Base-by-base conservation (phyloP, 208 protist species). In the Trypanosoma theileri region DNA sequence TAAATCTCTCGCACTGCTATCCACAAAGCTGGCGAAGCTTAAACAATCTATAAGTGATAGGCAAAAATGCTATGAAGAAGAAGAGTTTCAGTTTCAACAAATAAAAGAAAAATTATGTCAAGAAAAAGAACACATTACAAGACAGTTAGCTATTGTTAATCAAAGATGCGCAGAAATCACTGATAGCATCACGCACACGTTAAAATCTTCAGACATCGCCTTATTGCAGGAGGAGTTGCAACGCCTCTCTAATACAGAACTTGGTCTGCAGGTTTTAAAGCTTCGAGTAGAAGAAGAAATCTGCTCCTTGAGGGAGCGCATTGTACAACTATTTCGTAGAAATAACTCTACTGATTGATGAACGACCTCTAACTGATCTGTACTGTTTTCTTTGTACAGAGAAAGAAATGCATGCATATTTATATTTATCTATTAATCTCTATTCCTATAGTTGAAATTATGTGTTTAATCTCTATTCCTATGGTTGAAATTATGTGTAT, bases 401-500 rank as follows among this genome's bases (percentile, higher is more conserved):
- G 68, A 60, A 48, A 50, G 26, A 44, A 52, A 31, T 46, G 1
- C 58, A 55, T 4, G 53, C 53, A 11, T 50, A 66, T 57, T 53
- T 51, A 53, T 46, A 69, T 64, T 11, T 44, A 44, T 26, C 13
- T 44, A 42, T 17, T 70, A 22, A 19, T 72, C 46, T 53, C 7
- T 51, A 24, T 72, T 61, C 11, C 28, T 66, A 44, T 52, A 56
- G 1, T 19, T 48, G 16, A 1, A 48, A 14, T n/a, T 11, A 56
- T 56, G n/a, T 62, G 51, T 45, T 17, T 70, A 22, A 19, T 72
- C 46, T 53, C 7, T 51, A 24, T 72, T 61, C 11, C 28, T 66
- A 44, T 52, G 50, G 1, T 19, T 4, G 14, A 51, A n/a, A 51
- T 16, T 55, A 55, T 56, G 10, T 56, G 52, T 26, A 56, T 4